Evolutionary conservation across 78 protist genomes (phyloP).

Genomic region (Tieghemostelium lacteum): DNA sequence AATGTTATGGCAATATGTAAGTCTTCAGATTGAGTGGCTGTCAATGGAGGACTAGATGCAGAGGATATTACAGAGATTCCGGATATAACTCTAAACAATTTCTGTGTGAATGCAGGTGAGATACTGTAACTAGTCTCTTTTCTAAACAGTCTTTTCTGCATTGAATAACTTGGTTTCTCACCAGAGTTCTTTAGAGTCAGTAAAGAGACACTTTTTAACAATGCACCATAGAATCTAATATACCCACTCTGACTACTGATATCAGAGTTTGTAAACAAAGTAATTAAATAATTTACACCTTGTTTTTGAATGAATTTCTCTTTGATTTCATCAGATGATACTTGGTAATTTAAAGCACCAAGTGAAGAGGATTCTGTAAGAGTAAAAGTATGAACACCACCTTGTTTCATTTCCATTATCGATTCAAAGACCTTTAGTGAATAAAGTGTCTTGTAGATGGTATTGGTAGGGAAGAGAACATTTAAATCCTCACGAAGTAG

Average conservation of each 20-base stretch:
- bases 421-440: conserved; percentile 13
- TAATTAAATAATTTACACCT: conserved; percentile 21
- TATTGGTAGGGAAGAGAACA: conserved; percentile 35
- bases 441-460: conserved; percentile 52
- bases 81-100: conserved; percentile 4
- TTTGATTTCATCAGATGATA: conserved; percentile 29
- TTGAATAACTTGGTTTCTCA: background rate
- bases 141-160: conserved; percentile 29
- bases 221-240: conserved; percentile 30
- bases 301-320: conserved; percentile 39
- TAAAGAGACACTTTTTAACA: conserved; percentile 10
- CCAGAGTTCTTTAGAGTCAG: background rate
- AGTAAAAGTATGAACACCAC: background rate
- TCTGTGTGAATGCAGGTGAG: background rate
- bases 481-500: background rate
- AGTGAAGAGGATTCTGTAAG: background rate
- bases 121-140: conserved; percentile 3
- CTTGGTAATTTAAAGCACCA: background rate
- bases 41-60: too few relatives aligned
- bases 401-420: background rate
- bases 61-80: background rate
- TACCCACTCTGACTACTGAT: conserved; percentile 14
- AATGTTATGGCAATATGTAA: conserved; percentile 9
- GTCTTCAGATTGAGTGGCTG: background rate
- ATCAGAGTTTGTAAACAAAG: conserved; percentile 10